phyloP scores from a whole-genome alignment of 78 protist species.

The Dictyostelium capitatum region DNA sequence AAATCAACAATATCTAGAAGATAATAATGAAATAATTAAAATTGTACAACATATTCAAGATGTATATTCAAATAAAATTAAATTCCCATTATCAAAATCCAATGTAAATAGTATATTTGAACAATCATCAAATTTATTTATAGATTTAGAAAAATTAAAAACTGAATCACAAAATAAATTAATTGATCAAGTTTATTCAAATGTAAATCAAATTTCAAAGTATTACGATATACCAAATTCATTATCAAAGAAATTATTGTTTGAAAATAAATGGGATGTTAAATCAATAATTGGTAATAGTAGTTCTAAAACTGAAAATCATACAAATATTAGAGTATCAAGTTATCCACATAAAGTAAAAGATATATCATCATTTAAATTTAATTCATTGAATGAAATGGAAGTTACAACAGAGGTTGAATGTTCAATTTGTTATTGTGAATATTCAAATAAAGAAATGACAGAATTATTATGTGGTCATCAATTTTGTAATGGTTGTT shows the following conservation, averaged over 20 bases:
- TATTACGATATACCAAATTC: slow-evolving; percentile 23
- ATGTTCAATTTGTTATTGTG: slow-evolving; percentile 66
- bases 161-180: background rate
- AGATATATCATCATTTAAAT: background rate
- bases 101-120: too few species aligned
- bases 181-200: background rate
- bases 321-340: background rate
- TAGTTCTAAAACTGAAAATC: background rate
- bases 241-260: slow-evolving; percentile 15
- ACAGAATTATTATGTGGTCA: slow-evolving; percentile 46
- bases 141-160: background rate
- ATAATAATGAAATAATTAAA: background rate
- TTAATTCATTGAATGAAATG: background rate
- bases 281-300: background rate
- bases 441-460: background rate
- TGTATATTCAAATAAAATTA: background rate
- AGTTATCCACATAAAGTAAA: background rate
- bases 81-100: too few species aligned
- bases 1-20: background rate
- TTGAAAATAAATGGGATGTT: background rate
- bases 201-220: background rate
- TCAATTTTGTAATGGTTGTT: slow-evolving; percentile 25
- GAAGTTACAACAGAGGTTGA: background rate
- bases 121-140: background rate
- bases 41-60: background rate